Conservation (phyloP, 345 rosid species). For the Turritis glabra region DNA sequence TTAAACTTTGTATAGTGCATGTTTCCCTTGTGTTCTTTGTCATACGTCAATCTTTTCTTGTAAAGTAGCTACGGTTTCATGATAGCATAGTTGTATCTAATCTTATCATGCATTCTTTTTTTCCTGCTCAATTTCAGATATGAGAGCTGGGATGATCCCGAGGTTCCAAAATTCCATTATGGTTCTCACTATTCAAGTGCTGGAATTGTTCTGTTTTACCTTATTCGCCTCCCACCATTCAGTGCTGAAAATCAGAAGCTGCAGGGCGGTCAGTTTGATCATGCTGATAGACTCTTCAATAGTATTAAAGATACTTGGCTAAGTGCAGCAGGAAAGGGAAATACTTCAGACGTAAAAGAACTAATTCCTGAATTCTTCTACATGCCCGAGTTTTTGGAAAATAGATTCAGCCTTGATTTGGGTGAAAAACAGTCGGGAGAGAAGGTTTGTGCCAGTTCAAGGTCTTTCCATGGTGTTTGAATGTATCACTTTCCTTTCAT, state of each 20-base stretch:
- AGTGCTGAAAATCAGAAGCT: constrained; percentile 98
- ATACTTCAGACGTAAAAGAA: constrained; percentile 99
- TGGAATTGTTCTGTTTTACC: constrained; percentile 98
- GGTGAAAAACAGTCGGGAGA: constrained; percentile 99
- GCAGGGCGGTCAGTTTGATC: constrained; percentile 99
- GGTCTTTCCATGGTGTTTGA: constrained; percentile 12
- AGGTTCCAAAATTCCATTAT: constrained; percentile 98
- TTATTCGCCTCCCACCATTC: constrained; percentile 96
- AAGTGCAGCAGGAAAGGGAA: constrained; percentile 98
- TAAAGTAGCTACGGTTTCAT: constrained; percentile 16
- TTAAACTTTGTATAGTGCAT: constrained; percentile 19
- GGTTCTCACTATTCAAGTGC: constrained; percentile 99
- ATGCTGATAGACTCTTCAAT: constrained; percentile 98
- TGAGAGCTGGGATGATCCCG: constrained; percentile 99
- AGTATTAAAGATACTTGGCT: constrained; percentile 92
- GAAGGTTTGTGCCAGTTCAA: constrained; percentile 61
- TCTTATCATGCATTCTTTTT: constrained; percentile 9
- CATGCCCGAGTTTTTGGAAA: constrained; percentile 94
- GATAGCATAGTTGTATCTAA: not conserved
- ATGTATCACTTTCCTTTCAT: constrained; percentile 20
- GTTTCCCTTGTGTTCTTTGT: not conserved
- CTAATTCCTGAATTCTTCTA: constrained; percentile 98
- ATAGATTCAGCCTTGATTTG: constrained; percentile 79
- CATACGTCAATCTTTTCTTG: constrained; percentile 9
- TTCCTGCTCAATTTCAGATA: constrained; percentile 56